A percentile compares a stretch with the other conserved stretches of the same genome.
Evolutionary conservation across 1,284 basidiomycete species (phyloP).

Genomic region (Fomitiporia mediterranea): DNA sequence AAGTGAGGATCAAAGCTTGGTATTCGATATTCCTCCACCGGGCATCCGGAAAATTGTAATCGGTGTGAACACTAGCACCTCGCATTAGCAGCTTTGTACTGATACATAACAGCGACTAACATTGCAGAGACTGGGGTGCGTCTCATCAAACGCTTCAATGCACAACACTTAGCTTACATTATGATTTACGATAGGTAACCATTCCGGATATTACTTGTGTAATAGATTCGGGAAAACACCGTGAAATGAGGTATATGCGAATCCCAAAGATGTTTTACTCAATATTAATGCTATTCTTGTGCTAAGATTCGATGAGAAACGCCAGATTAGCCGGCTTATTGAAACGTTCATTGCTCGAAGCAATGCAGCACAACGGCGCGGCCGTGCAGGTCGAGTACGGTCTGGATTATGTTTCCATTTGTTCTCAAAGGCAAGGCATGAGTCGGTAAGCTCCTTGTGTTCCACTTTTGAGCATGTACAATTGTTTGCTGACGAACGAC

Average conservation of each 20-base stretch:
- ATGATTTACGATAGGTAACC: slow-evolving; percentile 48
- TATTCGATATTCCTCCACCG: slow-evolving; percentile 81
- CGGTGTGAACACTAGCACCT: slow-evolving; percentile 40
- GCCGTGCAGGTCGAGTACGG: slow-evolving; percentile 90
- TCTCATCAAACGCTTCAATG: background rate
- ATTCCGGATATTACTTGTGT: slow-evolving; percentile 99
- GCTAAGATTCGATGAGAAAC: slow-evolving; percentile 92
- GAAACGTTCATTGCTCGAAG: slow-evolving; percentile 93
- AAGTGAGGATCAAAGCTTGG: slow-evolving; percentile 85
- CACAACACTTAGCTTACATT: background rate
- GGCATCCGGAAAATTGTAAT: slow-evolving; percentile 91
- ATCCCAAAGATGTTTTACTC: background rate
- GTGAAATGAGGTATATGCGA: slow-evolving; percentile 75
- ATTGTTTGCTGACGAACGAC: slow-evolving; percentile 33
- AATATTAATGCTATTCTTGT: slow-evolving; percentile 17
- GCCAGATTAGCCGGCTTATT: slow-evolving; percentile 89
- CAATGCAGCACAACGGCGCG: slow-evolving; percentile 90
- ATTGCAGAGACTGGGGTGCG: slow-evolving; percentile 82
- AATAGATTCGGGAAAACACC: slow-evolving; percentile 93
- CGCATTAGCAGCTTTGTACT: background rate
- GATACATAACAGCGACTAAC: slow-evolving; percentile 53
- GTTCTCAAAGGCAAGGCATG: slow-evolving; percentile 87
- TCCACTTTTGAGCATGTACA: slow-evolving; percentile 31
- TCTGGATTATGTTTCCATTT: slow-evolving; percentile 93
- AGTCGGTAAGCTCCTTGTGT: slow-evolving; percentile 37